Evolutionary conservation across 306 rosid species (phyloP).

Genomic region (Acacia crassicarpa): DNA sequence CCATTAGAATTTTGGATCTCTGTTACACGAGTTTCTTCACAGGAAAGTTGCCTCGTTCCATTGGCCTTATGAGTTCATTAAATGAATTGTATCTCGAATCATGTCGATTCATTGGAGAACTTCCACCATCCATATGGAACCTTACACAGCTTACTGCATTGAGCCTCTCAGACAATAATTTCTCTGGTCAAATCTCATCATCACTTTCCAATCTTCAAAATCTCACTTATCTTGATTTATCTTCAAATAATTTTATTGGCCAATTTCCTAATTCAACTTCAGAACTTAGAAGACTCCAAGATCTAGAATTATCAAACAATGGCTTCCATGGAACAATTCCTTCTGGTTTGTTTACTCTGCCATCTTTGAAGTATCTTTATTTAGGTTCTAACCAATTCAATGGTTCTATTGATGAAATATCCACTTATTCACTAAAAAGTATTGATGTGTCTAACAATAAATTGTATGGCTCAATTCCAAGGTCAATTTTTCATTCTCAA

Average conservation of each 20-base stretch:
- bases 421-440: too few species aligned
- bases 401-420: too few species aligned
- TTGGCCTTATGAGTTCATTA: too few species aligned
- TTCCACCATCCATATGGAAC: background rate
- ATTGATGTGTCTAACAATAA: too few species aligned
- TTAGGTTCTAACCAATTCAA: too few species aligned
- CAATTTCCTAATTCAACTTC: background rate
- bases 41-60: too few species aligned
- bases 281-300: background rate
- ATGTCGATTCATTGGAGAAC: too few species aligned
- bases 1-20: background rate
- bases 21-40: background rate
- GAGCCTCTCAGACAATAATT: background rate
- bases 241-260: background rate
- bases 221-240: background rate
- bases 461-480: too few species aligned
- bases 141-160: background rate
- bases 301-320: background rate
- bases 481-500: too few species aligned
- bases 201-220: background rate
- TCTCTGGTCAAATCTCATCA: background rate
- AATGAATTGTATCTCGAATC: too few species aligned
- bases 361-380: background rate
- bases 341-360: background rate
- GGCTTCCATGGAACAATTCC: background rate